Conservation (phyloP, 176 grass and related monocot genomes). For the Coix lacrymajobi region DNA sequence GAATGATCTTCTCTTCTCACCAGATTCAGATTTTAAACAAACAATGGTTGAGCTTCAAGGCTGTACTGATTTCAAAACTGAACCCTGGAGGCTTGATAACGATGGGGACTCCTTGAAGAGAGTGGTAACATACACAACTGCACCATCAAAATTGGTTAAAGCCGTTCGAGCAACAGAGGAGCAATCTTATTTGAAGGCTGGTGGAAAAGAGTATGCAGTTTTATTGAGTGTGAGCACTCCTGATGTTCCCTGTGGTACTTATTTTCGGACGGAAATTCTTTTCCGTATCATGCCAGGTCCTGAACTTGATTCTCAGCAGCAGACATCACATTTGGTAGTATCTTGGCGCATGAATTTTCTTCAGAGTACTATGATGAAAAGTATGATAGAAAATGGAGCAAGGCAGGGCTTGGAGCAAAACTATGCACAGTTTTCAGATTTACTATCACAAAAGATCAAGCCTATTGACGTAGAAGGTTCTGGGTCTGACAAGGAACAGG, state of each 20-base stretch:
- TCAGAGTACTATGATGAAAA: constrained; percentile 92
- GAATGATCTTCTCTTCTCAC: constrained; percentile 78
- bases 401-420: constrained; percentile 79
- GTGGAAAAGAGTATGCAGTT: constrained; percentile 70
- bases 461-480: constrained; percentile 51
- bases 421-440: constrained; percentile 63
- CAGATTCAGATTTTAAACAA: constrained; percentile 67
- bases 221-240: constrained; percentile 81
- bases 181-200: constrained; percentile 80
- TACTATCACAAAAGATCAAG: constrained; percentile 66
- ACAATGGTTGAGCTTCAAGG: constrained; percentile 56
- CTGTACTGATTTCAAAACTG: constrained; percentile 65
- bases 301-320: constrained; percentile 54
- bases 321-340: constrained; percentile 68
- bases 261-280: constrained; percentile 84
- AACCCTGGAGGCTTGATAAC: constrained; percentile 62
- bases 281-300: constrained; percentile 75
- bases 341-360: constrained; percentile 97
- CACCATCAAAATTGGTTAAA: constrained; percentile 83
- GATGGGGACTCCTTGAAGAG: constrained; percentile 61
- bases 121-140: constrained; percentile 65
- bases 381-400: constrained; percentile 96
- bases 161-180: constrained; percentile 85
- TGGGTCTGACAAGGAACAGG: constrained; percentile 53
- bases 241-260: constrained; percentile 86